Base-by-base conservation (phyloP, 306 rosid species). In the Quercus aquifolioides region DNA sequence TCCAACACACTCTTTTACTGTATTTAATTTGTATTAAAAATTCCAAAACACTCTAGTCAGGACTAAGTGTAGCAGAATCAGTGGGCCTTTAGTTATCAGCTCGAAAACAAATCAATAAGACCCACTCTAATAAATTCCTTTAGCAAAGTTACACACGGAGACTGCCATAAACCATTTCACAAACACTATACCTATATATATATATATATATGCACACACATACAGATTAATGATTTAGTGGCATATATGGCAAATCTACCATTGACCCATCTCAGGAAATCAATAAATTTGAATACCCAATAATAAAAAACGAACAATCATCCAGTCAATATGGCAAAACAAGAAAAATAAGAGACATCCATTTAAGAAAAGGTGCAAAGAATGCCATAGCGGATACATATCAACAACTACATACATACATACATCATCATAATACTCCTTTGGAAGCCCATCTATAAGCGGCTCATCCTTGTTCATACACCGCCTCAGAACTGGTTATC, bases 341-440 rank as follows among this genome's bases (percentile, higher is more conserved):
- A 33, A 63, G 25, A 15, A 76, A 65, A 71, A 4, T 5, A 6
- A 54, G 11, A 54, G 33, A 23, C 13, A 67, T 52, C 23, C 63
- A 30, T 11, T 33, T 60, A 11, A 58, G 26, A 54, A 69, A 72
- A 79, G 62, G 63, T 58, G 20, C 26, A 74, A 68, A 54, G 23
- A 18, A 38, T 14, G 5, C 7, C 46, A 51, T 4, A 71, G 76
- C 77, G 7, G 46, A 41, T 41, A 41, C 21, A 73, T 25, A 14
- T 26, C 17, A 58, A 67, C 58, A 68, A 28, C 65, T 19, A 83
- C 62, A 69, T 80, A 76, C 84, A 69, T 77, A 76, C 84, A 67
- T 89, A 95, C 98, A 86, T 95, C 99, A 81, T 95, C 99, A 76
- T 95, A 95, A 77, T 86, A 93, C 86, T 93, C 94, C 81, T 89